Conservation (phyloP, 345 rosid genomes). For the Pseudoturritis turrita region DNA sequence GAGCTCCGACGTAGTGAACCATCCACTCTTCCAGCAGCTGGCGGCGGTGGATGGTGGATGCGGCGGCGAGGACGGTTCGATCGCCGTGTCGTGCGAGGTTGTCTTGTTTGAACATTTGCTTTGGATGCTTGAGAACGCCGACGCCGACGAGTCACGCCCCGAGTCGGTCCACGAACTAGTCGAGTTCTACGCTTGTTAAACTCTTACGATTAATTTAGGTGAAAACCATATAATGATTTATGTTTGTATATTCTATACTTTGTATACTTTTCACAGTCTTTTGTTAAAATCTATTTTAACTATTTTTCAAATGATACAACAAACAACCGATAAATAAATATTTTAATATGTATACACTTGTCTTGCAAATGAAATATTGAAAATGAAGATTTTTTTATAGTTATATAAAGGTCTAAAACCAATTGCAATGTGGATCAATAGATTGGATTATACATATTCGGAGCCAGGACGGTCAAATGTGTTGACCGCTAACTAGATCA, state of each 20-base stretch:
- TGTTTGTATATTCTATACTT: conserved; percentile 29
- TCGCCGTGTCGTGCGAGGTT: conserved; percentile 77
- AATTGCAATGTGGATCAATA: not conserved
- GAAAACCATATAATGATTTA: not conserved
- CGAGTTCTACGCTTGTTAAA: conserved; percentile 75
- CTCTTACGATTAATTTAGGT: conserved; percentile 4
- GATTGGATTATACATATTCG: not conserved
- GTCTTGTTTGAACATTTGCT: conserved; percentile 93
- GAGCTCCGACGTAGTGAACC: conserved; percentile 47
- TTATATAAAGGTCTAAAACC: not conserved
- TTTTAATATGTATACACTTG: not conserved
- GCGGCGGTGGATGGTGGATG: conserved; percentile 30
- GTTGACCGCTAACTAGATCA: not conserved
- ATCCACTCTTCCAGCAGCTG: conserved; percentile 47
- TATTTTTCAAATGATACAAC: not conserved
- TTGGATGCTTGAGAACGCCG: conserved; percentile 89
- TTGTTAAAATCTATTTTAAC: not conserved
- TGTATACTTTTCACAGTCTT: conserved; percentile 13
- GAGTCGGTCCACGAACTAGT: conserved; percentile 80
- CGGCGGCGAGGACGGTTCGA: conserved; percentile 35
- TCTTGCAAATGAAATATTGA: not conserved
- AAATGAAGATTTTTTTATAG: not conserved
- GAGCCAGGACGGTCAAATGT: not conserved
- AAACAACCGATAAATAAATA: conserved; percentile 4
- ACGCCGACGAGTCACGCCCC: conserved; percentile 58